Conservation (phyloP, 306 rosid species). For the Glycine latifolia region DNA sequence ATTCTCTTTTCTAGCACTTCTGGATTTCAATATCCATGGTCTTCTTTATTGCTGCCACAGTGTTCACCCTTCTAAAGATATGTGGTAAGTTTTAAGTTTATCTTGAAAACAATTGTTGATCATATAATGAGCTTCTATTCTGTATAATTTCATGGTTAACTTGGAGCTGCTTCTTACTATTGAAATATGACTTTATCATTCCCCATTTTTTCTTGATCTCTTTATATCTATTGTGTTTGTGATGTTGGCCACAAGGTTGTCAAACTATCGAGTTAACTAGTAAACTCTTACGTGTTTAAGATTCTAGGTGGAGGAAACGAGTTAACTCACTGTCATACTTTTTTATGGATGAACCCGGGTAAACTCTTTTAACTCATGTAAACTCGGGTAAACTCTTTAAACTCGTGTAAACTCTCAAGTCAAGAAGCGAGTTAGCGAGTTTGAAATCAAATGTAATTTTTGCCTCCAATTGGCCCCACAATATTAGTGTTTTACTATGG, state of each 20-base stretch:
- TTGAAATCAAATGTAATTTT: too few relatives aligned
- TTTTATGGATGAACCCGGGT: too few relatives aligned
- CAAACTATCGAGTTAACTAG: too few relatives aligned
- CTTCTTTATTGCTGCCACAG: constrained; percentile 89
- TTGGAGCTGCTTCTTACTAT: constrained; percentile 34
- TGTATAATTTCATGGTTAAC: neutral
- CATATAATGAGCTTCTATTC: constrained; percentile 30
- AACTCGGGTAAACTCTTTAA: too few relatives aligned
- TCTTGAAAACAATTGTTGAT: constrained; percentile 27
- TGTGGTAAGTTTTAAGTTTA: constrained; percentile 67
- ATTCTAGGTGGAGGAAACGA: too few relatives aligned
- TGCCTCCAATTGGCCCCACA: too few relatives aligned
- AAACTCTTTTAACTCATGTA: too few relatives aligned
- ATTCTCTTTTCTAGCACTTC: constrained; percentile 80
- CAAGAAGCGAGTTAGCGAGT: too few relatives aligned
- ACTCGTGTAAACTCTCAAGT: too few relatives aligned
- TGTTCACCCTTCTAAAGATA: constrained; percentile 89
- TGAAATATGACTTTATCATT: neutral
- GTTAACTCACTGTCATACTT: too few relatives aligned
- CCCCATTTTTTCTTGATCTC: constrained; percentile 1
- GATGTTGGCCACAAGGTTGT: neutral
- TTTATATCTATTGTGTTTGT: neutral
- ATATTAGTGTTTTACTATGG: too few relatives aligned
- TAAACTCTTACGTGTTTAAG: too few relatives aligned
- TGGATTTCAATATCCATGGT: constrained; percentile 99